Conservation (phyloP, 108 stramenopile species). For the Stephanodiscus triporus region DNA sequence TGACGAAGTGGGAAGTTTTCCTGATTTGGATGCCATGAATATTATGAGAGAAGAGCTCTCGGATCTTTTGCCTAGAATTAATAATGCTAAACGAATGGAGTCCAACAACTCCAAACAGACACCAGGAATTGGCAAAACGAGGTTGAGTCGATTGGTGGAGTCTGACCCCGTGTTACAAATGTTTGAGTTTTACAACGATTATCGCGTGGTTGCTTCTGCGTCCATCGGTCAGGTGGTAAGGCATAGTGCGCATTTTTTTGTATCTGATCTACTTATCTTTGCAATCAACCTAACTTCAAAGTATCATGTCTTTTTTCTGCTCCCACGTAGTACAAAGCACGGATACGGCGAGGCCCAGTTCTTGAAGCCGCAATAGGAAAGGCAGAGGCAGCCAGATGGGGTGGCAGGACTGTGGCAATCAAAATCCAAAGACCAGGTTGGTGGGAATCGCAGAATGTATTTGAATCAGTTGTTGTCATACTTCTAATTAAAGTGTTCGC, state of each 20-base stretch:
- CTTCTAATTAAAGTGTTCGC: background rate
- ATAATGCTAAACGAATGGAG: constrained; percentile 32
- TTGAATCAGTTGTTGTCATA: background rate
- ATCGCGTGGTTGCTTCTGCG: constrained; percentile 50
- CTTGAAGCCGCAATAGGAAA: constrained; percentile 61
- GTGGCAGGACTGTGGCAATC: constrained; percentile 81
- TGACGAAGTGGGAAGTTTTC: constrained; percentile 85
- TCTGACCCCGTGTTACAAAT: constrained; percentile 70
- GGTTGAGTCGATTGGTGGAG: constrained; percentile 59
- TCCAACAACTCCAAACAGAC: constrained; percentile 5
- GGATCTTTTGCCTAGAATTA: constrained; percentile 56
- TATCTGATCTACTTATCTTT: background rate
- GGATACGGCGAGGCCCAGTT: constrained; percentile 43
- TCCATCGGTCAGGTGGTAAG: constrained; percentile 65
- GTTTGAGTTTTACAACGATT: constrained; percentile 83
- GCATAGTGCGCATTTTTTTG: background rate
- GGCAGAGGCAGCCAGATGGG: constrained; percentile 69
- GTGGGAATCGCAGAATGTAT: background rate
- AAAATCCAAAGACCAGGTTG: constrained; percentile 82
- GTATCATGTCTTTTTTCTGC: background rate
- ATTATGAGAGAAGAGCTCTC: constrained; percentile 74
- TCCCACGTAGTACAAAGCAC: constrained; percentile 44
- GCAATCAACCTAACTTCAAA: background rate
- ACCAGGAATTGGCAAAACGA: constrained; percentile 23
- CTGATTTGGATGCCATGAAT: constrained; percentile 78